Evolutionary conservation across 2,329 filamentous ascomycete genomes (phyloP).

Genomic region (Penicillium sp.): DNA sequence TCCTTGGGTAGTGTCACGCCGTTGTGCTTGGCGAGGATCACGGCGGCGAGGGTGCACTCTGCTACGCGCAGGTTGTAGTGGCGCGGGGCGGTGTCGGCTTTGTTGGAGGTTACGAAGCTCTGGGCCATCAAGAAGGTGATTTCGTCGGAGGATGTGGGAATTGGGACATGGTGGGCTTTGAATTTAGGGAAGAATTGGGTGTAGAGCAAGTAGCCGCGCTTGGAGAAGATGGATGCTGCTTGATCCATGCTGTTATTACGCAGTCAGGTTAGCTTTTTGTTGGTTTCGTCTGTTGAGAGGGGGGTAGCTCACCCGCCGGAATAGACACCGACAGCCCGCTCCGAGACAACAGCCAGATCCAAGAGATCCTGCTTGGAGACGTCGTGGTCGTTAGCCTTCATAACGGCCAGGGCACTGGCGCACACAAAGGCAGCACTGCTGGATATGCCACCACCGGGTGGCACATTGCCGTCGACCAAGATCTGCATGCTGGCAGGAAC

Average conservation of each 20-base stretch:
- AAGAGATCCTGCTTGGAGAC: conserved; percentile 91
- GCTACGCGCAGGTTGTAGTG: conserved; percentile 97
- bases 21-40: conserved; percentile 60
- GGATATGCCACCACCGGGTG: conserved; percentile 85
- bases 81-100: conserved; percentile 86
- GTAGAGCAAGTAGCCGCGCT: conserved; percentile 80
- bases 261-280: not conserved
- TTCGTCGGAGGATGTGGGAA: conserved; percentile 77
- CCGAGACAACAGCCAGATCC: conserved; percentile 90
- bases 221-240: conserved; percentile 89
- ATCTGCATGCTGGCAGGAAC: conserved; percentile 77
- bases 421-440: conserved; percentile 94
- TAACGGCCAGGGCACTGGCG: conserved; percentile 80
- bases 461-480: conserved; percentile 86
- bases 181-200: conserved; percentile 84
- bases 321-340: conserved; percentile 92
- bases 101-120: conserved; percentile 90
- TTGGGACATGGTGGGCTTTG: conserved; percentile 70
- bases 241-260: conserved; percentile 74
- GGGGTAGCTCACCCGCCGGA: conserved; percentile 70
- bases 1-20: conserved; percentile 69
- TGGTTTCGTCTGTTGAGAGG: not conserved
- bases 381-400: conserved; percentile 77
- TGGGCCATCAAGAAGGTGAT: conserved; percentile 92
- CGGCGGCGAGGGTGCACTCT: conserved; percentile 85